These are phyloP conservation scores for Eutrema heterophyllum DNA, from an alignment of 345 rosid species.

Conservation along the genomic window DNA sequence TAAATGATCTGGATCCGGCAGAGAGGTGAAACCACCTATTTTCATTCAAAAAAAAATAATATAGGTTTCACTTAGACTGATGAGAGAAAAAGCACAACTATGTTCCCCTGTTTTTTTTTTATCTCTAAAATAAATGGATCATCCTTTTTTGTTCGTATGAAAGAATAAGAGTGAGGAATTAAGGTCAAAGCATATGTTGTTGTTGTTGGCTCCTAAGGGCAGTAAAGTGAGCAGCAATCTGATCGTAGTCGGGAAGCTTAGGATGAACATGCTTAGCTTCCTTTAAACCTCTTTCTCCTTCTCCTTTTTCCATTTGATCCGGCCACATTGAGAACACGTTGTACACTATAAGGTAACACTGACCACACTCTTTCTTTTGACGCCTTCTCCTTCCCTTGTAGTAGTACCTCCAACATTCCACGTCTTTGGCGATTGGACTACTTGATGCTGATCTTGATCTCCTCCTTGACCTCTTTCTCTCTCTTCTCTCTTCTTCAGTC, in stretches of 20 bases:
- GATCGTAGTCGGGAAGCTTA: constrained; percentile 71
- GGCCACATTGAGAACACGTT: constrained; percentile 13
- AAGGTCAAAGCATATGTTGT: constrained; percentile 9
- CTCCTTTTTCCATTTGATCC: background rate
- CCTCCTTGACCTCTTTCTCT: constrained; percentile 7
- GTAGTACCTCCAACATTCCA: constrained; percentile 16
- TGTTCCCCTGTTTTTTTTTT: background rate
- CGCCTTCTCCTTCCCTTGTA: constrained; percentile 8
- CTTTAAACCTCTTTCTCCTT: background rate
- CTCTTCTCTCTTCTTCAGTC: background rate
- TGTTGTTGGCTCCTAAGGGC: constrained; percentile 52
- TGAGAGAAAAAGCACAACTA: background rate
- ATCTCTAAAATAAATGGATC: background rate
- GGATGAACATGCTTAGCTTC: constrained; percentile 68
- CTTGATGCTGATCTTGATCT: constrained; percentile 11
- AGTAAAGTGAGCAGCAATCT: constrained; percentile 54
- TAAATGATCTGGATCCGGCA: too few species aligned
- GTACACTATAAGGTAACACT: constrained; percentile 17
- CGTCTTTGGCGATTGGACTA: background rate
- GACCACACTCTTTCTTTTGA: constrained; percentile 1
- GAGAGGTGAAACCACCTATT: too few species aligned
- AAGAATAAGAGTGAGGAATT: background rate
- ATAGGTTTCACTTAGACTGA: background rate
- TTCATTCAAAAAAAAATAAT: too few species aligned
- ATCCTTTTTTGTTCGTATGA: background rate